phyloP scores from a whole-genome alignment of 202 grass and related monocot species.

The Setaria viridis region DNA sequence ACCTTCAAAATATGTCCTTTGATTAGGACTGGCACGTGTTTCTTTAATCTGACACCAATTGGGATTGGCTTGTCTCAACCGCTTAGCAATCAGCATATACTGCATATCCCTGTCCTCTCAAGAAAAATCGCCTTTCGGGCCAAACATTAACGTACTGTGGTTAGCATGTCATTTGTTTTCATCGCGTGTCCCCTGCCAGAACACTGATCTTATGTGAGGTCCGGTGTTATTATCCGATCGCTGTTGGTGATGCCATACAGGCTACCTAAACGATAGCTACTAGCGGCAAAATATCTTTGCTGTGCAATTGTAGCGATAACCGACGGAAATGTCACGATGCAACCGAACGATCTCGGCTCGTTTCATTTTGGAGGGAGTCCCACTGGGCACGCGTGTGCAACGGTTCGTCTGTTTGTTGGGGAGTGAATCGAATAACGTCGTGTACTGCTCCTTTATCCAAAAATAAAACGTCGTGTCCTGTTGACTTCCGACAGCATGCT shows the following conservation, averaged over 20 bases:
- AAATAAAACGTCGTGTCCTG: too few species aligned
- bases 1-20: background rate
- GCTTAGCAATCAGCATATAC: background rate
- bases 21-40: background rate
- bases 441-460: too few species aligned
- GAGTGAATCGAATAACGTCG: too few species aligned
- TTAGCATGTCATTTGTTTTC: constrained; percentile 3
- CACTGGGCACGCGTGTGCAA: too few species aligned
- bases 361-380: too few species aligned
- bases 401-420: too few species aligned
- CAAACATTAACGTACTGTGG: constrained; percentile 2
- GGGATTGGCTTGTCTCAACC: background rate
- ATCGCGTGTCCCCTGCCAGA: background rate
- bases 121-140: constrained; percentile 3
- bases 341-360: too few species aligned
- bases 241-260: background rate
- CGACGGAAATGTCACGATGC: too few species aligned
- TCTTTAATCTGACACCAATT: background rate
- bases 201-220: background rate
- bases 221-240: background rate
- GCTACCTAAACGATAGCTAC: constrained; percentile 21
- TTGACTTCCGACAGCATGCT: background rate
- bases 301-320: too few species aligned
- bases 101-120: background rate
- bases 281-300: constrained; percentile 11